Evolutionary conservation across 768 basidiomycete species (phyloP), one percentile per base, ranked within the genome.

Genomic region (Lentinula raphanica): DNA sequence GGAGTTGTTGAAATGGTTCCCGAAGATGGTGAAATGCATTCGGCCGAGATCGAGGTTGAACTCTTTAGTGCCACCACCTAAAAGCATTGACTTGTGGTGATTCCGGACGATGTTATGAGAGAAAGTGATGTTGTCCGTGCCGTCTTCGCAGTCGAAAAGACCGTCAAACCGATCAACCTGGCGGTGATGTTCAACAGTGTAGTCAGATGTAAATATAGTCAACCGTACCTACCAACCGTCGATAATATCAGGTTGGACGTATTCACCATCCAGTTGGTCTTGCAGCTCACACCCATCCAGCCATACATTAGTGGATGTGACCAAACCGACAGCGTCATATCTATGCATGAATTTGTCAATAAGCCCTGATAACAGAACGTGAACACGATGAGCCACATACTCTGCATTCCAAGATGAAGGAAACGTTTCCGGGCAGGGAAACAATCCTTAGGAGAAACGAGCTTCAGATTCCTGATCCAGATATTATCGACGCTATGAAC

Each of bases 31-130:
- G 44, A 65, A 61, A 29, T 48, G 57, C 62, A 62, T 65, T 56
- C 59, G 59, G 4, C 61, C 59, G 6, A 62, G 59, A 50, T 64
- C 61, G 6, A 59, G 44, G 53, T 55, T 53, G 13, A 60, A 56
- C 38, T 64, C 61, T 32, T 62, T 64, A 15, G 62, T 60, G 19
- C 59, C 61, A 11, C 56, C 60, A 31, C 58, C 63, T 21, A 59
- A 50, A 15, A 64, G 44, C 29, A 64, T 53, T 5, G 59, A 65
- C 36, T 62, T 65, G 38, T 63, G 61, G 44, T 64, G 63, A 36
- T 64, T 64, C 6, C 57, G 61, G 25, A 64, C 58, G 40, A 62
- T 60, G 44, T 64, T 60, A 45, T 64, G 63, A 19, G 63, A 64
- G 44, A 64, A 64, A 3, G 63, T 64, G 15, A 64, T 54, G 38